Evolutionary conservation across 352 stramenopile species (phyloP), one percentile per base, ranked within the genome.

Genomic region (Pythium brassicae): DNA sequence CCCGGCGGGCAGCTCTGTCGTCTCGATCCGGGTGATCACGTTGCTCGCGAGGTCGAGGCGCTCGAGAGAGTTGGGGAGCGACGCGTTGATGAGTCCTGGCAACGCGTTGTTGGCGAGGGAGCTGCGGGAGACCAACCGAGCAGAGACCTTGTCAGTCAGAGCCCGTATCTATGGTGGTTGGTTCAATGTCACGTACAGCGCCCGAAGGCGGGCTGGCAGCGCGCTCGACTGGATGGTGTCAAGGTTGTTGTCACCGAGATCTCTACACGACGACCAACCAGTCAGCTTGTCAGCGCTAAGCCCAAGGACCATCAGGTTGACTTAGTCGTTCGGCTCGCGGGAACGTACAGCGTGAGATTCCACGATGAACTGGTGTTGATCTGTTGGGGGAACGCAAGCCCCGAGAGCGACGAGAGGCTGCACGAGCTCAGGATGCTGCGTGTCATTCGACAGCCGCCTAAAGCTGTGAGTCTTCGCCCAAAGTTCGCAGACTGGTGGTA

Each of bases 1-100:
- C 0, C 23, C 34, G 2, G n/a, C 1, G 4, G 58, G 58, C 1
- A 65, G 39, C 4, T 43, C 25, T 1, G 55, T 53, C 9, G 32
- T 1, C 25, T 61, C 58, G n/a, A 65, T 61, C 2, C 52, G 45
- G 20, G 37, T 12, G 14, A 65, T 61, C 12, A 11, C 26, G 52
- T 65, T 65, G 43, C 56, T 20, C 6, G 45, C 53, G 10, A 65
- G 39, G 15, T 46, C 60, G 35, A 65, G 22, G 8, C 50, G 20
- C 23, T 20, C 27, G 27, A 61, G 22, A 19, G 52, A 29, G 11
- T 20, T 34, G 14, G 58, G 58, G 3, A 65, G 26, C 12, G 58
- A 56, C 1, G 20, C 29, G 53, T 65, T 65, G 5, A 32, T 25
- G 19, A 65, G 32, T 2, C n/a, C 29, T 3, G 23, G 17, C 17